Percentiles rank a stretch among this genome's conserved stretches.
Evolutionary conservation across 768 basidiomycete genomes (phyloP).

Genomic region (Hericium erinaceus): DNA sequence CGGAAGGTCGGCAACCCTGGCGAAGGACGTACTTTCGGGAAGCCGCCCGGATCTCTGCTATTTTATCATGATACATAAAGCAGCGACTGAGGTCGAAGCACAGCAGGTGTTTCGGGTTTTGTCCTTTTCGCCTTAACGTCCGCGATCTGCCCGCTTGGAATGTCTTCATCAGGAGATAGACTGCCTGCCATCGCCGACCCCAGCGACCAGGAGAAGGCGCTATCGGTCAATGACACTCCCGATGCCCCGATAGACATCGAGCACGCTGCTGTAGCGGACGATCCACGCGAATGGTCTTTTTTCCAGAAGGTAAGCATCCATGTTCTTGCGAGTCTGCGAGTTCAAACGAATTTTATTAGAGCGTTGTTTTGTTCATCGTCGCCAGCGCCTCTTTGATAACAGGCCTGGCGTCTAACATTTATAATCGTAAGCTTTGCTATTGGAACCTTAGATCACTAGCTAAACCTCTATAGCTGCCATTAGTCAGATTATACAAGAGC

Average conservation of each 20-base stretch:
- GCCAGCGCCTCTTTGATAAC: slow-evolving; percentile 48
- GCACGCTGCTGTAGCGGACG: slow-evolving; percentile 43
- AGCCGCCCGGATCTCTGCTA: no score
- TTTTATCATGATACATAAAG: no score
- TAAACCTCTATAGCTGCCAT: slow-evolving; percentile 43
- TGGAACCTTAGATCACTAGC: neutral
- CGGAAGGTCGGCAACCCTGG: no score
- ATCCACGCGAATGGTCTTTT: slow-evolving; percentile 52
- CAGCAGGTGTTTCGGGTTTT: no score
- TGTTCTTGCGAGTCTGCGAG: neutral
- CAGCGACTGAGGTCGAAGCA: no score
- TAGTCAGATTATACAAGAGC: slow-evolving; percentile 43
- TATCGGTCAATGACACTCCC: neutral
- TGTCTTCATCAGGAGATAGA: no score
- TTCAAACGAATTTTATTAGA: slow-evolving; percentile 20
- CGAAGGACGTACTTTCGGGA: no score
- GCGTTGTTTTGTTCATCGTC: slow-evolving; percentile 36
- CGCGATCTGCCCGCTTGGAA: no score
- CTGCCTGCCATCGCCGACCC: no score
- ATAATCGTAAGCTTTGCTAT: slow-evolving; percentile 43
- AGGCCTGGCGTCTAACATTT: slow-evolving; percentile 49
- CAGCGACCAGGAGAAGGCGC: neutral
- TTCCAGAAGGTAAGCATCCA: slow-evolving; percentile 39
- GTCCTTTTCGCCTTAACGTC: no score
- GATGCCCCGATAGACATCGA: slow-evolving; percentile 32